A percentile compares a stretch with the other conserved stretches of the same genome.
phyloP scores from a whole-genome alignment of 805 yeast genomes.

The Saccharomycopsis sp. region DNA sequence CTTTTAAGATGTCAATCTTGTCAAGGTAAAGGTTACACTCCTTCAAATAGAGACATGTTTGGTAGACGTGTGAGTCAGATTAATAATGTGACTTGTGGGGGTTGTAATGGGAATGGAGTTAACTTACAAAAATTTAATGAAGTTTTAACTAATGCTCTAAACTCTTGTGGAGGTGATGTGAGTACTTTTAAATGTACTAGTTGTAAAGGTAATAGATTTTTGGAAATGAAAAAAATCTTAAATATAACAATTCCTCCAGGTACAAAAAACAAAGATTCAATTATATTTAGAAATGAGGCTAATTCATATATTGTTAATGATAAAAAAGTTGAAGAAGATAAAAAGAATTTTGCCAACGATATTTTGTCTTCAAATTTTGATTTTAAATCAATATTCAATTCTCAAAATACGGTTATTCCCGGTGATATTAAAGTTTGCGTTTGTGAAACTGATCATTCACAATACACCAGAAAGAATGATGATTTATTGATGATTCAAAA shows the following conservation, averaged over 20 bases:
- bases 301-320: slow-evolving; percentile 26
- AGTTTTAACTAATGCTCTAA: too few relatives aligned
- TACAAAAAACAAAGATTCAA: slow-evolving; percentile 37
- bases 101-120: too few relatives aligned
- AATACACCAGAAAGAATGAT: slow-evolving; percentile 32
- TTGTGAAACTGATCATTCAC: slow-evolving; percentile 26
- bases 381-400: neutral
- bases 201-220: too few relatives aligned
- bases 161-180: too few relatives aligned
- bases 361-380: neutral
- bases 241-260: slow-evolving; percentile 49
- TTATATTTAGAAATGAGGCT: slow-evolving; percentile 48
- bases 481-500: slow-evolving; percentile 35
- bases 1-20: too few relatives aligned
- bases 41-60: too few relatives aligned
- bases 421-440: slow-evolving; percentile 59
- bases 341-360: neutral
- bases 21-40: too few relatives aligned
- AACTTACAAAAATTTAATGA: too few relatives aligned
- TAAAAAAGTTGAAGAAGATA: neutral
- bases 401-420: slow-evolving; percentile 32
- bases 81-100: too few relatives aligned
- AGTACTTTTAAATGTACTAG: too few relatives aligned
- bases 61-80: too few relatives aligned
- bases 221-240: slow-evolving; percentile 41